These are phyloP conservation scores for Aureobasidium pullulans DNA, from an alignment of 2,329 filamentous ascomycete species.

Conservation along the genomic window DNA sequence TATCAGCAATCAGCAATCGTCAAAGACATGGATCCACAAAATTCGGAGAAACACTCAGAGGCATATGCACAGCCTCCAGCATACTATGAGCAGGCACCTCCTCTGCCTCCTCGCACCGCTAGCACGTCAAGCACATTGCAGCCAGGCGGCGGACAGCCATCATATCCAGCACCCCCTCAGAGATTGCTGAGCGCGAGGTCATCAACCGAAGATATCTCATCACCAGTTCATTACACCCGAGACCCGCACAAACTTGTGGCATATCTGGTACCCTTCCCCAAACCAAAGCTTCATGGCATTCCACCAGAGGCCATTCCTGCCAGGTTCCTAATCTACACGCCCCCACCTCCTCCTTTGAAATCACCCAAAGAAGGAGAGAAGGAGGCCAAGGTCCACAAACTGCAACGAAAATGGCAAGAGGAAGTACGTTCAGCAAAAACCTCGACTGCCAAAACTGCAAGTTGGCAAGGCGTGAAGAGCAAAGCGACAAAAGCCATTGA, in stretches of 20 bases:
- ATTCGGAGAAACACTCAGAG: background rate
- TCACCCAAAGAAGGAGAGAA: constrained; percentile 36
- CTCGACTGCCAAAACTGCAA: constrained; percentile 32
- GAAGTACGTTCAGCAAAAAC: constrained; percentile 38
- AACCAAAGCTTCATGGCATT: constrained; percentile 30
- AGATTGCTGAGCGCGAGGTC: background rate
- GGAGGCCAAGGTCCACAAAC: constrained; percentile 35
- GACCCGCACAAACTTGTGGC: constrained; percentile 36
- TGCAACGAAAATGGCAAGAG: constrained; percentile 40
- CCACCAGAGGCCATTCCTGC: constrained; percentile 28
- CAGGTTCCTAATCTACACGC: constrained; percentile 40
- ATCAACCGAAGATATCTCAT: constrained; percentile 20
- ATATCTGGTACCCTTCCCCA: constrained; percentile 39
- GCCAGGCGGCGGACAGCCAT: background rate
- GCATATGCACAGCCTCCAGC: background rate
- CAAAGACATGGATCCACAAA: background rate
- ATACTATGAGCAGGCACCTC: background rate
- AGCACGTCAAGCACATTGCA: background rate
- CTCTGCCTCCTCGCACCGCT: background rate
- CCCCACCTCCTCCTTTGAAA: constrained; percentile 35
- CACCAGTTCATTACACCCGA: constrained; percentile 34
- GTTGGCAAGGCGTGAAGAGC: constrained; percentile 38
- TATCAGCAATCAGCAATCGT: background rate
- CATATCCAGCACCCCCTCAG: background rate
- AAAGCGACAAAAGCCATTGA: constrained; percentile 34